Conservation (phyloP, 768 basidiomycete species). For the Boletus rubescentipes region DNA sequence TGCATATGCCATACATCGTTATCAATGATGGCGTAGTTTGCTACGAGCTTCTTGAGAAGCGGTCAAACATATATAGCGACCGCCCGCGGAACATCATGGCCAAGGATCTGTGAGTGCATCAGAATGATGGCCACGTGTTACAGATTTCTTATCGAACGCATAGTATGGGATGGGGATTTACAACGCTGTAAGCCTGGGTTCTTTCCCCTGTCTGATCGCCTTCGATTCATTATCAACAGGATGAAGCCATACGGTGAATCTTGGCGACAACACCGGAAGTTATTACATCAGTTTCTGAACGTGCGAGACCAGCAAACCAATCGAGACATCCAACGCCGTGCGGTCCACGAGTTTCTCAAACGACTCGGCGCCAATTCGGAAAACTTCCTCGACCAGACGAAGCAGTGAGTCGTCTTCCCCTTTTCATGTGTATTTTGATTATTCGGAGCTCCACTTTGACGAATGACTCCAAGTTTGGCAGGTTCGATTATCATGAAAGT, state of each 20-base stretch:
- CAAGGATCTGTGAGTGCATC: neutral
- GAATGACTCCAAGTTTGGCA: neutral
- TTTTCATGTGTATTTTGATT: too few species aligned
- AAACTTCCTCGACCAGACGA: constrained; percentile 1
- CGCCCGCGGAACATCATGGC: constrained; percentile 2
- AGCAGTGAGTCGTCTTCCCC: neutral
- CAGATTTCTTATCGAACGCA: neutral
- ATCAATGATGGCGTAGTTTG: constrained; percentile 1
- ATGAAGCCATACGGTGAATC: neutral
- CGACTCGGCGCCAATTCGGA: neutral
- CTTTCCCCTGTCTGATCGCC: neutral
- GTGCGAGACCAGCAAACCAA: neutral
- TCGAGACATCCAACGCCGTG: neutral
- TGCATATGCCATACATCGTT: constrained; percentile 2
- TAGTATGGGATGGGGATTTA: constrained; percentile 7
- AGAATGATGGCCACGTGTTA: neutral
- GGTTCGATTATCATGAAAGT: constrained; percentile 5
- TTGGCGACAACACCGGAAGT: neutral
- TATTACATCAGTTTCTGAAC: neutral
- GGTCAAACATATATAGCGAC: constrained; percentile 6
- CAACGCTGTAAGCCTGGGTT: constrained; percentile 1
- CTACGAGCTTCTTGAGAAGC: constrained; percentile 2
- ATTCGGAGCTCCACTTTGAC: neutral
- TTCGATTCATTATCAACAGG: neutral
- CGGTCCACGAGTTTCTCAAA: neutral